Conservation (phyloP, 306 rosid genomes). For the Luffa aegyptiaca region DNA sequence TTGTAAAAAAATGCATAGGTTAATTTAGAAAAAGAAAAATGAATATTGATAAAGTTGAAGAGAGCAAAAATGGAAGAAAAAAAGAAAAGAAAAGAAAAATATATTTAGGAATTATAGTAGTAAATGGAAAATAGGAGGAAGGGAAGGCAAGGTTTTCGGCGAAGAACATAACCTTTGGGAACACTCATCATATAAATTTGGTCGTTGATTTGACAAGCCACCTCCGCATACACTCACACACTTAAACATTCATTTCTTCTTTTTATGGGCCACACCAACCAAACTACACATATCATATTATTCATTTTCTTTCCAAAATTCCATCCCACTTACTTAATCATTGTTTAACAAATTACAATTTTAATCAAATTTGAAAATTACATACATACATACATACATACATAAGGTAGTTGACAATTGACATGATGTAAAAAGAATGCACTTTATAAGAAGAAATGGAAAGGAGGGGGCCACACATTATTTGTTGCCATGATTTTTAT, state of each 20-base stretch:
- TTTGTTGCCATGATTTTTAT: background rate
- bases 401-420: background rate
- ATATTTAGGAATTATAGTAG: background rate
- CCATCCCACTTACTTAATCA: background rate
- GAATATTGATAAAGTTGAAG: background rate
- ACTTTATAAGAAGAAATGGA: background rate
- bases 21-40: background rate
- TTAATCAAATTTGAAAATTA: background rate
- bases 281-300: background rate
- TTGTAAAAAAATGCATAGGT: too few relatives aligned
- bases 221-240: slow-evolving; percentile 7
- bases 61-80: background rate
- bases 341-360: background rate
- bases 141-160: slow-evolving; percentile 1
- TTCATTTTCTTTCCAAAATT: background rate
- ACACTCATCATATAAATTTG: slow-evolving; percentile 39
- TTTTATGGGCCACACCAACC: slow-evolving; percentile 11
- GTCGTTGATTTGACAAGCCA: slow-evolving; percentile 48
- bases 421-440: background rate
- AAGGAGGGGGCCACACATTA: background rate
- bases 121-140: background rate
- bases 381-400: background rate
- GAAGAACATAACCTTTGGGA: slow-evolving; percentile 12
- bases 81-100: background rate
- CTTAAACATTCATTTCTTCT: background rate